These are phyloP conservation scores for Aquanectria penicillioides DNA, from an alignment of 2,329 filamentous ascomycete species.

Conservation along the genomic window DNA sequence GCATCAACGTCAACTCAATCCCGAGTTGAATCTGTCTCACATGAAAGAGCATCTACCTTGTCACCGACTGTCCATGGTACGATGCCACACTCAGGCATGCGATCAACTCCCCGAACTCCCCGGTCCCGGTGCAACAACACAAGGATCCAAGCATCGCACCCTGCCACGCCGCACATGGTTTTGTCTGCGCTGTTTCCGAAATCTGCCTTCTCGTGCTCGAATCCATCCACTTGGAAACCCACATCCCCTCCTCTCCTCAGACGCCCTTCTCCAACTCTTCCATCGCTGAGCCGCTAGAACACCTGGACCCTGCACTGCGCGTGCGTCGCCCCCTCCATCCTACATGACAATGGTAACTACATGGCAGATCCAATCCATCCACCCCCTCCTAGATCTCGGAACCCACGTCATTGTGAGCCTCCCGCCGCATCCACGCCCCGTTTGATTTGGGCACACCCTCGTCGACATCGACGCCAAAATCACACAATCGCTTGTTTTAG, in stretches of 20 bases:
- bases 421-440: neutral
- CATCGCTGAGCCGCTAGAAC: slow-evolving; percentile 26
- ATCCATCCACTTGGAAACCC: neutral
- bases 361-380: slow-evolving; percentile 27
- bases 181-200: too few relatives aligned
- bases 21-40: too few relatives aligned
- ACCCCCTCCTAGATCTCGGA: slow-evolving; percentile 30
- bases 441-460: neutral
- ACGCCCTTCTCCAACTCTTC: too few relatives aligned
- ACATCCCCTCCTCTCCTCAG: neutral
- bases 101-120: slow-evolving; percentile 23
- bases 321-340: too few relatives aligned
- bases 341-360: too few relatives aligned
- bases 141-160: neutral
- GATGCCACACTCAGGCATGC: neutral
- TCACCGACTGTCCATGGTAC: too few relatives aligned
- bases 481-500: slow-evolving; percentile 33
- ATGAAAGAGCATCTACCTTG: too few relatives aligned
- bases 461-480: slow-evolving; percentile 42
- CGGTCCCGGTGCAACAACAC: neutral
- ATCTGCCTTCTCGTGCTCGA: neutral
- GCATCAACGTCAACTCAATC: too few relatives aligned
- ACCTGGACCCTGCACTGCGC: slow-evolving; percentile 10
- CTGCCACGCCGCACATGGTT: too few relatives aligned
- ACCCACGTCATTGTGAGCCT: slow-evolving; percentile 29